These are phyloP conservation scores for Microbotryum scabiosae DNA, from an alignment of 1,284 basidiomycete genomes.

Conservation along the genomic window DNA sequence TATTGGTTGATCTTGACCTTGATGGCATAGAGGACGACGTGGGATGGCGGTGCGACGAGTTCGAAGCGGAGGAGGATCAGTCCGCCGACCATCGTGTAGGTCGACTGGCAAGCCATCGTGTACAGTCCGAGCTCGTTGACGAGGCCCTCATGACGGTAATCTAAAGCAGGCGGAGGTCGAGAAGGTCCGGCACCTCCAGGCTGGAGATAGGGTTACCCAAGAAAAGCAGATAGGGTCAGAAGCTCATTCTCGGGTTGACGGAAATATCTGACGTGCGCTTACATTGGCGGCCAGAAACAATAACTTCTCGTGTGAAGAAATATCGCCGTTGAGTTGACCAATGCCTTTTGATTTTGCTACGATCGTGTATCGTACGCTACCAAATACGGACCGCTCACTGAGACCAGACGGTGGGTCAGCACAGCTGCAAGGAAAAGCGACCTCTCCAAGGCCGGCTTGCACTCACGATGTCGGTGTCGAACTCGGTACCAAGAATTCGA, in stretches of 20 bases:
- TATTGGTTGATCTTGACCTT: constrained; percentile 29
- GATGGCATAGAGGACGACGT: constrained; percentile 27
- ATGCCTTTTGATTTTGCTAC: constrained; percentile 26
- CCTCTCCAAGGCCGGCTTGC: background rate
- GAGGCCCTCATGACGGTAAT: background rate
- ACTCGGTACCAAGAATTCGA: background rate
- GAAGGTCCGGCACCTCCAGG: background rate
- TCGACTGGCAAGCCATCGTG: background rate
- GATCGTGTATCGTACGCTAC: constrained; percentile 22
- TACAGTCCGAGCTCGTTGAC: background rate
- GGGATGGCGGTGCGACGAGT: constrained; percentile 23
- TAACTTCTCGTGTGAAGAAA: too few species aligned
- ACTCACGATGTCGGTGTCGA: background rate
- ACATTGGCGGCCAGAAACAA: background rate
- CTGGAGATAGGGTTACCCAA: background rate
- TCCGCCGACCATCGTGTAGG: constrained; percentile 19
- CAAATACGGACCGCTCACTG: constrained; percentile 28
- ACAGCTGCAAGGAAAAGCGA: too few species aligned
- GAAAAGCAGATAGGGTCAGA: background rate
- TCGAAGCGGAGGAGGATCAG: constrained; percentile 28
- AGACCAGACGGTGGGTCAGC: too few species aligned
- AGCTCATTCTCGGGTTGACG: too few species aligned
- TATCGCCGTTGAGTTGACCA: background rate
- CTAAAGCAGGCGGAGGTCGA: background rate
- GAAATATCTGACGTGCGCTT: background rate